Conservation (phyloP, 108 stramenopile genomes). For the Pseudonitzschia multiseries region DNA sequence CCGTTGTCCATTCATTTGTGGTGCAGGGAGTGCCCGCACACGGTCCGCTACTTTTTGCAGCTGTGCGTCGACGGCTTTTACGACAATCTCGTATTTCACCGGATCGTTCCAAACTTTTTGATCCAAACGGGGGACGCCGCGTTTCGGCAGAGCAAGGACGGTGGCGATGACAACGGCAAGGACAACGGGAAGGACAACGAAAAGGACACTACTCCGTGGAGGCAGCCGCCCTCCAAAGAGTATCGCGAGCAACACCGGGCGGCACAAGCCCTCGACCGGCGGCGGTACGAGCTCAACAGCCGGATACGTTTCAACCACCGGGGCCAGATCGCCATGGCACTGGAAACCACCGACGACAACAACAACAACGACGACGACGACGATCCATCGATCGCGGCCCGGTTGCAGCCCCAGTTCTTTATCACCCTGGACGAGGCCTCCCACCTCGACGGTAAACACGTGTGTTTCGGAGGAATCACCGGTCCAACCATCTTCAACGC, state of each 20-base stretch:
- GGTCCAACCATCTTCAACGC: slow-evolving; percentile 96
- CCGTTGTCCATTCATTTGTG: slow-evolving; percentile 90
- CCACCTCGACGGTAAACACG: slow-evolving; percentile 90
- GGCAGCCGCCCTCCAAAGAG: not conserved
- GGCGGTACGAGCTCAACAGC: slow-evolving; percentile 81
- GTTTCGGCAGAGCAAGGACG: slow-evolving; percentile 40
- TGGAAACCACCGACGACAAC: slow-evolving; percentile 27
- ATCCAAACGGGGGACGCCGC: slow-evolving; percentile 80
- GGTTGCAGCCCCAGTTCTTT: slow-evolving; percentile 93
- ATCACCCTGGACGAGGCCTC: slow-evolving; percentile 89
- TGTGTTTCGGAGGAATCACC: slow-evolving; percentile 86
- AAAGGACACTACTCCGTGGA: not conserved
- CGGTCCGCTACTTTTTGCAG: slow-evolving; percentile 89
- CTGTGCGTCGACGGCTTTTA: slow-evolving; percentile 90
- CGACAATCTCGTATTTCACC: slow-evolving; percentile 74
- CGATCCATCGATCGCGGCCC: slow-evolving; percentile 39
- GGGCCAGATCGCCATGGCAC: slow-evolving; percentile 93
- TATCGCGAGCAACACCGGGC: slow-evolving; percentile 41
- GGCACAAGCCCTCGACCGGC: slow-evolving; percentile 52
- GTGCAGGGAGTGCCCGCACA: slow-evolving; percentile 89
- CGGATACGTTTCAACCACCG: slow-evolving; percentile 91
- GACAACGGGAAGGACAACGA: slow-evolving; percentile 8
- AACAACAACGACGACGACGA: slow-evolving; percentile 34
- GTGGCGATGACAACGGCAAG: no score
- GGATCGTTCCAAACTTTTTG: slow-evolving; percentile 87